These are phyloP conservation scores for Apiospora koreana DNA, from an alignment of 2,329 filamentous ascomycete genomes.

Conservation along the genomic window DNA sequence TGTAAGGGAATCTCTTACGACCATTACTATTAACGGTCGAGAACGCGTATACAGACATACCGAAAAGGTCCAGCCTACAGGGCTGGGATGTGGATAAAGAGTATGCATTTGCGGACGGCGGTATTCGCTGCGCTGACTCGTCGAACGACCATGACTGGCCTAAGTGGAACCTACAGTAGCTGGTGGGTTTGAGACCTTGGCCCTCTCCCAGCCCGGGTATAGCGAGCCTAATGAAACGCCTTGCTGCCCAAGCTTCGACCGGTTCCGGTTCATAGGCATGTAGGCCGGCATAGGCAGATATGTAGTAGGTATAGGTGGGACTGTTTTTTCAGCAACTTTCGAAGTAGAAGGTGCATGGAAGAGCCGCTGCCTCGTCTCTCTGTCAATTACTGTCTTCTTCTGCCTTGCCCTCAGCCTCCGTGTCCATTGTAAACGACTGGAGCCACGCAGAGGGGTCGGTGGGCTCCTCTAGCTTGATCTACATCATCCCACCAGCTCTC, in stretches of 20 bases:
- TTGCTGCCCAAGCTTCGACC: slow-evolving; percentile 5
- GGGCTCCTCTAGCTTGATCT: not conserved
- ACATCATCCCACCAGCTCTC: not conserved
- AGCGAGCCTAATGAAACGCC: slow-evolving; percentile 7
- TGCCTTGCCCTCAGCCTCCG: slow-evolving; percentile 7
- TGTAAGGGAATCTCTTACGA: not conserved
- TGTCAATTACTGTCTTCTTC: not conserved
- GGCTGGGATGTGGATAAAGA: slow-evolving; percentile 2
- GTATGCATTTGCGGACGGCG: not conserved
- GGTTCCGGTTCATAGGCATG: not conserved
- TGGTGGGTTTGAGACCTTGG: not conserved
- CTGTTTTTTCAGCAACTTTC: not conserved
- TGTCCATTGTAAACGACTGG: not conserved
- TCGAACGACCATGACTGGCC: not conserved
- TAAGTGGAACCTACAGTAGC: slow-evolving; percentile 5
- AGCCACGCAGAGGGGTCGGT: slow-evolving; percentile 2
- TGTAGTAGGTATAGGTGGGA: not conserved
- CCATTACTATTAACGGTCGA: not conserved
- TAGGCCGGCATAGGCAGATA: not conserved
- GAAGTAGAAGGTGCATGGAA: not conserved
- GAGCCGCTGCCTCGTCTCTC: slow-evolving; percentile 8
- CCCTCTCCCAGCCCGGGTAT: not conserved
- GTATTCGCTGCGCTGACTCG: not conserved
- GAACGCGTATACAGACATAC: not conserved
- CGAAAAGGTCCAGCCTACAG: not conserved